These are phyloP conservation scores for Hypomontagnella submonticulosa DNA, from an alignment of 495 filamentous ascomycete genomes.

Conservation along the genomic window DNA sequence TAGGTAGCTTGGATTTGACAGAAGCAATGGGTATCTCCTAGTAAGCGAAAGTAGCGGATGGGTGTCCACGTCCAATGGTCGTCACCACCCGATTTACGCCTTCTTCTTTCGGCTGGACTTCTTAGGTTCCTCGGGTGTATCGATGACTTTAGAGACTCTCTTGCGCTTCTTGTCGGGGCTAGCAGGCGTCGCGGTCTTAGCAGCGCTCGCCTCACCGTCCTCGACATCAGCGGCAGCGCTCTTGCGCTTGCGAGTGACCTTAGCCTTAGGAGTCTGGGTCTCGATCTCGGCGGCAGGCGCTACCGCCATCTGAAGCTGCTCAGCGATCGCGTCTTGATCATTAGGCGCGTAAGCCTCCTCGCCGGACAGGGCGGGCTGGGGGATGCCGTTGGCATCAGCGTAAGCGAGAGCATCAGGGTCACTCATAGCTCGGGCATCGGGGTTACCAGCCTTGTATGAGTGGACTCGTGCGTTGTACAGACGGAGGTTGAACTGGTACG, in stretches of 20 bases:
- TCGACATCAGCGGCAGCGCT: slow-evolving; percentile 63
- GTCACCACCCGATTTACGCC: slow-evolving; percentile 4
- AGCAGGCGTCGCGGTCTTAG: slow-evolving; percentile 62
- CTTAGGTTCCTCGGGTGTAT: slow-evolving; percentile 60
- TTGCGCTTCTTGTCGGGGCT: slow-evolving; percentile 76
- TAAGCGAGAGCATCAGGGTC: slow-evolving; percentile 67
- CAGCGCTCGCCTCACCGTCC: slow-evolving; percentile 50
- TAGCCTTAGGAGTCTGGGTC: slow-evolving; percentile 62
- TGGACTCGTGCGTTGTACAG: slow-evolving; percentile 76
- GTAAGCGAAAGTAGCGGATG: background rate
- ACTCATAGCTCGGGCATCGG: slow-evolving; percentile 69
- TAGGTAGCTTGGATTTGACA: too few species aligned
- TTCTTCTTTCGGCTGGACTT: slow-evolving; percentile 65
- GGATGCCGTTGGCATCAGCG: slow-evolving; percentile 64
- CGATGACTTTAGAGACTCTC: slow-evolving; percentile 59
- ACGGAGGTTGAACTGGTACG: slow-evolving; percentile 80
- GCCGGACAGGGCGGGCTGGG: slow-evolving; percentile 53
- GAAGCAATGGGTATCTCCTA: background rate
- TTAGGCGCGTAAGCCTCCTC: slow-evolving; percentile 65
- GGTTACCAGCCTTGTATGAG: slow-evolving; percentile 76
- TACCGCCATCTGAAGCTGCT: slow-evolving; percentile 62
- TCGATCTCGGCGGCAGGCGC: slow-evolving; percentile 53
- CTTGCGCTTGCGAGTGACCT: slow-evolving; percentile 60
- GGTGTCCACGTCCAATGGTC: background rate
- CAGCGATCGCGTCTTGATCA: slow-evolving; percentile 67